phyloP scores from a whole-genome alignment of 768 basidiomycete species.

The Lentinus tigrinus region DNA sequence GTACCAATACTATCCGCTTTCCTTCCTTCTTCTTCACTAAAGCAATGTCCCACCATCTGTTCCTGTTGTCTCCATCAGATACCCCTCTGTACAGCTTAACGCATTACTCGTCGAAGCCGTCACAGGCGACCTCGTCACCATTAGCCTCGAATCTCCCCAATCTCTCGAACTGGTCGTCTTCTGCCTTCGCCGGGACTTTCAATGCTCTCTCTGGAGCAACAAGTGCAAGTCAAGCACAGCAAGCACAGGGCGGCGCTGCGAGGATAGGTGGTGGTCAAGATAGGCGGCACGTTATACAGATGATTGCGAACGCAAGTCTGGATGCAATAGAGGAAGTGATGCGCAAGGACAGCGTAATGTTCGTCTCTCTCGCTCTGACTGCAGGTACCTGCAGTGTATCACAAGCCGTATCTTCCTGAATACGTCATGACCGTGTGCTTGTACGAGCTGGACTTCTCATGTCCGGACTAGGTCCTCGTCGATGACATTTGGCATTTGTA shows the following conservation, averaged over 20 bases:
- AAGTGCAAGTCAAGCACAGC: conserved; percentile 61
- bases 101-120: conserved; percentile 78
- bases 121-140: conserved; percentile 54
- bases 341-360: conserved; percentile 80
- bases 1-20: too few relatives aligned
- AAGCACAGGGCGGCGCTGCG: conserved; percentile 60
- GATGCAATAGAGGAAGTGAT: conserved; percentile 94
- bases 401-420: too few relatives aligned
- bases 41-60: conserved; percentile 89
- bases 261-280: conserved; percentile 81
- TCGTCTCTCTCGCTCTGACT: conserved; percentile 28
- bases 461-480: too few relatives aligned
- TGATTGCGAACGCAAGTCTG: conserved; percentile 96
- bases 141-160: conserved; percentile 84
- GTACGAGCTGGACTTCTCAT: too few relatives aligned
- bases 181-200: conserved; percentile 86
- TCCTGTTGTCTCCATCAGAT: conserved; percentile 82
- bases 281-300: conserved; percentile 88
- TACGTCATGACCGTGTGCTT: too few relatives aligned
- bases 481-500: too few relatives aligned
- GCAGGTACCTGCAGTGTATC: too few relatives aligned
- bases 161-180: conserved; percentile 87
- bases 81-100: conserved; percentile 83
- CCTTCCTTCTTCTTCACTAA: too few relatives aligned
- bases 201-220: conserved; percentile 86